A percentile compares a stretch with the other conserved stretches of the same genome.
phyloP scores from a whole-genome alignment of 371 early-diverging fungal species.

The Lichtheimia corymbifera region DNA sequence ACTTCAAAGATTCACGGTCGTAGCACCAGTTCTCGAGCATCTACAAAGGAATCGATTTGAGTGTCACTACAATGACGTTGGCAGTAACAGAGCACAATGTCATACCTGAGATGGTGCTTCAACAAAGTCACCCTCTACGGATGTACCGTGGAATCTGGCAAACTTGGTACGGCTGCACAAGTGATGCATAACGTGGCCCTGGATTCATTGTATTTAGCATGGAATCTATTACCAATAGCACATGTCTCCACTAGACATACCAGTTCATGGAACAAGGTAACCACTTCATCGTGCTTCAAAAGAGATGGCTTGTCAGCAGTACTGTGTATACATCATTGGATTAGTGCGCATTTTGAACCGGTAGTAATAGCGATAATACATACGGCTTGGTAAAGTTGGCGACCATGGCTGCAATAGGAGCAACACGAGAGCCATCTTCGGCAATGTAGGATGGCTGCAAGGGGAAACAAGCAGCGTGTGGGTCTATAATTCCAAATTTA shows the following conservation, averaged over 20 bases:
- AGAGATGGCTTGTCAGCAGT: constrained; percentile 74
- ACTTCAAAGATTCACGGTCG: constrained; percentile 69
- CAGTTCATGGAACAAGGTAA: constrained; percentile 78
- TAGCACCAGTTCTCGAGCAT: constrained; percentile 80
- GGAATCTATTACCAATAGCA: background rate
- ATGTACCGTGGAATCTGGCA: constrained; percentile 76
- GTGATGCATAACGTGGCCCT: constrained; percentile 86
- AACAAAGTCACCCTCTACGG: constrained; percentile 87
- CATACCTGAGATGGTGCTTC: constrained; percentile 84
- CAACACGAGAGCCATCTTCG: constrained; percentile 52
- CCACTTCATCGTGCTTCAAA: constrained; percentile 83
- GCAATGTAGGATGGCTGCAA: constrained; percentile 63
- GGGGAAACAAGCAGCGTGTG: constrained; percentile 76
- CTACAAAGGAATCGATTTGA: constrained; percentile 5
- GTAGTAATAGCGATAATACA: constrained; percentile 7
- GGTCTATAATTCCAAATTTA: constrained; percentile 39
- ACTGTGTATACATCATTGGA: constrained; percentile 17
- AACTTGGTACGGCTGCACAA: constrained; percentile 74
- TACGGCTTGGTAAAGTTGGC: constrained; percentile 82
- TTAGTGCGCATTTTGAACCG: background rate
- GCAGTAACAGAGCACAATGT: background rate
- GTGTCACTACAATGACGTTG: background rate
- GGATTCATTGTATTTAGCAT: constrained; percentile 27
- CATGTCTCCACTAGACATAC: constrained; percentile 15
- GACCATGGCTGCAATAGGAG: constrained; percentile 81